A percentile compares a stretch with the other conserved stretches of the same genome.
These are phyloP conservation scores for Heteromeles arbutifolia DNA, from an alignment of 306 rosid genomes.

Conservation along the genomic window DNA sequence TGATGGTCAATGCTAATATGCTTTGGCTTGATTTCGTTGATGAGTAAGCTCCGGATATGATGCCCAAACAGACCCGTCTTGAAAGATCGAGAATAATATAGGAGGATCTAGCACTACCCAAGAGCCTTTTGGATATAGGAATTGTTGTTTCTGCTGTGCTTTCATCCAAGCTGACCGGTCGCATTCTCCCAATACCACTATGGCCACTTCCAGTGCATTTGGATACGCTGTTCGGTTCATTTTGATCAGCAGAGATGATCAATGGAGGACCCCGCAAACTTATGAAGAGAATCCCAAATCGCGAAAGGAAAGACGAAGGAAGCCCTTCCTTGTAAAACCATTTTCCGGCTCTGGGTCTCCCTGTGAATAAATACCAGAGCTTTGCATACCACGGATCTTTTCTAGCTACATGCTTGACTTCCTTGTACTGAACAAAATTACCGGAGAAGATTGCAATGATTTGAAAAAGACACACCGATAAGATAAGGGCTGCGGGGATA, in stretches of 20 bases:
- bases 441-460: conserved; percentile 39
- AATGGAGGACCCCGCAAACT: conserved; percentile 42
- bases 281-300: conserved; percentile 54
- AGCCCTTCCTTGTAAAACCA: conserved; percentile 50
- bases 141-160: conserved; percentile 38
- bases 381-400: conserved; percentile 37
- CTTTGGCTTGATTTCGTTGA: conserved; percentile 39
- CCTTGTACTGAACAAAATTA: conserved; percentile 42
- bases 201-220: conserved; percentile 33
- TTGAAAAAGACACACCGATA: conserved; percentile 44
- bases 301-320: conserved; percentile 41
- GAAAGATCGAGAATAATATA: conserved; percentile 44
- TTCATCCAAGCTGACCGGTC: conserved; percentile 32
- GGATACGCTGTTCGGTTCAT: conserved; percentile 31
- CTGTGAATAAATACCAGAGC: conserved; percentile 34
- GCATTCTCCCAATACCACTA: conserved; percentile 32
- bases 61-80: conserved; percentile 47
- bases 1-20: conserved; percentile 39
- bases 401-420: conserved; percentile 25
- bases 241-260: conserved; percentile 29
- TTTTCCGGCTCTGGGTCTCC: conserved; percentile 41
- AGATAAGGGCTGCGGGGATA: conserved; percentile 50
- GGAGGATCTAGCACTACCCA: conserved; percentile 48
- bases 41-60: conserved; percentile 46
- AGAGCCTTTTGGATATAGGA: conserved; percentile 22